A percentile compares a stretch with the other conserved stretches of the same genome.
phyloP scores from a whole-genome alignment of 1,284 basidiomycete species.

The Cutaneotrichosporon sp. region DNA sequence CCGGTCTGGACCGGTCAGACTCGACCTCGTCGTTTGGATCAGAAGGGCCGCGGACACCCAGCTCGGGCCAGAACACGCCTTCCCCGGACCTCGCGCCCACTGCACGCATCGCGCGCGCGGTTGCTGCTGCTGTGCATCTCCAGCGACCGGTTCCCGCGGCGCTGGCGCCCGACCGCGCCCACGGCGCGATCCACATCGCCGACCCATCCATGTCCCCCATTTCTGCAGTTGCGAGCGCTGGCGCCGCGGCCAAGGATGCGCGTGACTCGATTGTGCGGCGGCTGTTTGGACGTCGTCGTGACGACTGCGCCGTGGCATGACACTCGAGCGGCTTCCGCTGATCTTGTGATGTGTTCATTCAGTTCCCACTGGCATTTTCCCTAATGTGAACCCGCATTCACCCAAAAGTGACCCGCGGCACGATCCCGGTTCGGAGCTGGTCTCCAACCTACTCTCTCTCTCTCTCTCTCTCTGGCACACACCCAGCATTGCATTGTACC shows the following conservation, averaged over 20 bases:
- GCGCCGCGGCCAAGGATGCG: constrained; percentile 2
- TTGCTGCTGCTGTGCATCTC: background rate
- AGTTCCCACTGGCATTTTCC: background rate
- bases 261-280: constrained; percentile 15
- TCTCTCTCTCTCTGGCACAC: background rate
- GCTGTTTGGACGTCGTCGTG: constrained; percentile 13
- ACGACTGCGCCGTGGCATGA: background rate
- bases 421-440: background rate
- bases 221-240: background rate
- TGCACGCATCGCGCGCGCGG: background rate
- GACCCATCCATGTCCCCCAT: constrained; percentile 2
- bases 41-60: constrained; percentile 36
- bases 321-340: background rate
- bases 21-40: constrained; percentile 48
- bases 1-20: constrained; percentile 46
- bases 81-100: background rate
- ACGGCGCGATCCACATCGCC: background rate
- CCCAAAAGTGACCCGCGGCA: background rate
- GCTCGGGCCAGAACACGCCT: constrained; percentile 1
- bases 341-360: background rate
- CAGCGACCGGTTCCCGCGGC: constrained; percentile 1
- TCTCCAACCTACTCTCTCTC: too few relatives aligned
- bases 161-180: background rate
- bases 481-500: constrained; percentile 3
- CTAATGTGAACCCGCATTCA: background rate